These are phyloP conservation scores for Cutaneotrichosporon daszewskae DNA, from an alignment of 1,284 basidiomycete genomes.

Conservation along the genomic window DNA sequence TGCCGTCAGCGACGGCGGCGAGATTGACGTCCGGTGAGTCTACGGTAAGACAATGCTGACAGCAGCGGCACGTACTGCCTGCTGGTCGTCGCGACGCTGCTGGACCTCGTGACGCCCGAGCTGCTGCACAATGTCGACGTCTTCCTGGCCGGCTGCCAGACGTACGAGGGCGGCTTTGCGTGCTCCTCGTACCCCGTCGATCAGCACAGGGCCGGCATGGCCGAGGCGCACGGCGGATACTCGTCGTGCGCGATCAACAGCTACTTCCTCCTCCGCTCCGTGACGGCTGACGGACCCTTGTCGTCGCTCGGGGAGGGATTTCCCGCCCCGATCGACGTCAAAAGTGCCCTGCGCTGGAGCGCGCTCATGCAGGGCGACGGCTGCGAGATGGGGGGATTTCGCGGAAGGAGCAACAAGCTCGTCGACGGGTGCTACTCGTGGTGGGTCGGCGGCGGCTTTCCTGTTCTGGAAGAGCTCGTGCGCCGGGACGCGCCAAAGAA, in stretches of 20 bases:
- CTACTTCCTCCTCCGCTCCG: constrained; percentile 62
- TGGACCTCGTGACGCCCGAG: constrained; percentile 81
- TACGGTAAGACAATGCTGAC: constrained; percentile 12
- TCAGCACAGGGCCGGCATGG: constrained; percentile 56
- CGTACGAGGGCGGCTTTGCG: constrained; percentile 94
- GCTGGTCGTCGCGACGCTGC: constrained; percentile 61
- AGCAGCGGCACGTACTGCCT: constrained; percentile 71
- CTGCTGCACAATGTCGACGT: constrained; percentile 57
- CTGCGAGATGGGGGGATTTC: constrained; percentile 85
- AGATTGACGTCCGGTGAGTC: constrained; percentile 83
- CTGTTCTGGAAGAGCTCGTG: constrained; percentile 64
- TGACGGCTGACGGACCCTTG: constrained; percentile 11
- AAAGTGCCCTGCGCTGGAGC: constrained; percentile 71
- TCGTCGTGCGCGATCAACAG: constrained; percentile 86
- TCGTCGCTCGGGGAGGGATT: constrained; percentile 19
- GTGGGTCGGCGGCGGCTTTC: constrained; percentile 94
- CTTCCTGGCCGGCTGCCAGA: constrained; percentile 67
- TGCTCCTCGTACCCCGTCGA: constrained; percentile 57
- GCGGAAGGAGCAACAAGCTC: constrained; percentile 91
- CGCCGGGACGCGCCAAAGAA: constrained; percentile 23
- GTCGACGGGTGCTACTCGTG: constrained; percentile 99
- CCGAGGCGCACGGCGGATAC: constrained; percentile 95
- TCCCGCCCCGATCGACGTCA: constrained; percentile 56
- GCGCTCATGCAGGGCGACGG: constrained; percentile 78
- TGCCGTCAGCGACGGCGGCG: constrained; percentile 76